These are phyloP conservation scores for Arachnomyces sp. DNA, from an alignment of 2,329 filamentous ascomycete species.

Conservation along the genomic window DNA sequence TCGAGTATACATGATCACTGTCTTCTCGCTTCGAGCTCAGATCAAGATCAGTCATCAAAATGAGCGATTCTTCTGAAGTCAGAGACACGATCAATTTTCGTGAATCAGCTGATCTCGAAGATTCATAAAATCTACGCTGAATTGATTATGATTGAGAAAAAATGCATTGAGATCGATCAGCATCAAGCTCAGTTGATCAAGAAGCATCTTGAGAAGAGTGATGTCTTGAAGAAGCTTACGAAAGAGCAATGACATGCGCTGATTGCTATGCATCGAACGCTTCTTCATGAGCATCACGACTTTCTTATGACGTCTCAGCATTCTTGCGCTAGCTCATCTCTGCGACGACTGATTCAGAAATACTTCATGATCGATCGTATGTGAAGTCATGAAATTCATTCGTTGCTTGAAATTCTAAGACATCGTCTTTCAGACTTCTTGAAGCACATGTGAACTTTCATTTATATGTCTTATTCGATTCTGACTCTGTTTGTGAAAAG, in stretches of 20 bases:
- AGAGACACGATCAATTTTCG: constrained; percentile 60
- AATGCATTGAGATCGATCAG: constrained; percentile 76
- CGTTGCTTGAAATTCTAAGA: constrained; percentile 68
- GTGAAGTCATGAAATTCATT: constrained; percentile 90
- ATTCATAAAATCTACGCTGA: constrained; percentile 60
- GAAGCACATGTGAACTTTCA: constrained; percentile 86
- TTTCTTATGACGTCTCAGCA: constrained; percentile 85
- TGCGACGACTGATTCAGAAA: constrained; percentile 63
- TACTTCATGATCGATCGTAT: constrained; percentile 88
- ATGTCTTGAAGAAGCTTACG: constrained; percentile 28
- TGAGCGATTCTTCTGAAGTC: constrained; percentile 45
- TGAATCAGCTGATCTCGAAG: constrained; percentile 70
- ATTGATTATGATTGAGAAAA: constrained; percentile 75
- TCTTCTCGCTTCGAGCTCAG: constrained; percentile 7
- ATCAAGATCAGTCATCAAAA: constrained; percentile 15
- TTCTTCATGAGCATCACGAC: constrained; percentile 75
- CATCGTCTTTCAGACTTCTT: constrained; percentile 65
- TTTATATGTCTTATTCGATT: constrained; percentile 83
- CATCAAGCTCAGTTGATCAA: constrained; percentile 49
- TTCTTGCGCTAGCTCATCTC: constrained; percentile 60
- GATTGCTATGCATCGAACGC: constrained; percentile 69
- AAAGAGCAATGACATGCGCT: constrained; percentile 74
- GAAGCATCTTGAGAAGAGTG: too few species aligned
- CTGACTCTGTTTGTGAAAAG: constrained; percentile 82
- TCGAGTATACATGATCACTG: too few species aligned